A percentile compares a stretch with the other conserved stretches of the same genome.
These are phyloP conservation scores for Saccharomycopsis fodiens DNA, from an alignment of 805 yeast species.

Conservation along the genomic window DNA sequence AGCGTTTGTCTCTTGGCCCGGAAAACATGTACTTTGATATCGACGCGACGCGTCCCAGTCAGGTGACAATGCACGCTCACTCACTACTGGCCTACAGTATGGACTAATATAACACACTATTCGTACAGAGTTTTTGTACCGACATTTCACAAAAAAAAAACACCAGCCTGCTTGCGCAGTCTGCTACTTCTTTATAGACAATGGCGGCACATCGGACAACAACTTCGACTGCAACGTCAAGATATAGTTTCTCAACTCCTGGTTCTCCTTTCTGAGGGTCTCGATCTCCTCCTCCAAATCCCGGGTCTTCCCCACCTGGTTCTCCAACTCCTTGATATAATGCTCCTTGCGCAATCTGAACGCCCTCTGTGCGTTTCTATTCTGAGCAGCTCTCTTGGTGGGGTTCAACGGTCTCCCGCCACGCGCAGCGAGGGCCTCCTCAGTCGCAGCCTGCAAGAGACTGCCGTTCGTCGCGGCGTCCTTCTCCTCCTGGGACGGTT, in stretches of 20 bases:
- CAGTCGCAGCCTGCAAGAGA: neutral
- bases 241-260: constrained; percentile 65
- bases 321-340: constrained; percentile 73
- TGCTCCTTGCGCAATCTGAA: constrained; percentile 80
- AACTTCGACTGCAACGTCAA: constrained; percentile 61
- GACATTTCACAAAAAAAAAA: no score
- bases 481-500: neutral
- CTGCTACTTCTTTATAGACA: constrained; percentile 21
- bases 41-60: no score
- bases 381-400: constrained; percentile 78
- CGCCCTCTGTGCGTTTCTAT: constrained; percentile 86
- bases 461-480: neutral
- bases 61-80: no score
- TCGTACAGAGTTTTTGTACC: no score
- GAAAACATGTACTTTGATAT: no score
- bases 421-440: neutral
- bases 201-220: constrained; percentile 45
- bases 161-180: no score
- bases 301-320: constrained; percentile 55
- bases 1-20: no score
- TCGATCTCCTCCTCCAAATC: constrained; percentile 58
- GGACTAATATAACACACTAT: no score
- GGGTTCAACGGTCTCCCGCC: constrained; percentile 1
- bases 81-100: no score
- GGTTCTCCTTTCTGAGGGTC: constrained; percentile 60